Evolutionary conservation across 179 eudicot genomes (phyloP), one percentile per base, ranked within the genome.

Genomic region (Nepenthes alata): DNA sequence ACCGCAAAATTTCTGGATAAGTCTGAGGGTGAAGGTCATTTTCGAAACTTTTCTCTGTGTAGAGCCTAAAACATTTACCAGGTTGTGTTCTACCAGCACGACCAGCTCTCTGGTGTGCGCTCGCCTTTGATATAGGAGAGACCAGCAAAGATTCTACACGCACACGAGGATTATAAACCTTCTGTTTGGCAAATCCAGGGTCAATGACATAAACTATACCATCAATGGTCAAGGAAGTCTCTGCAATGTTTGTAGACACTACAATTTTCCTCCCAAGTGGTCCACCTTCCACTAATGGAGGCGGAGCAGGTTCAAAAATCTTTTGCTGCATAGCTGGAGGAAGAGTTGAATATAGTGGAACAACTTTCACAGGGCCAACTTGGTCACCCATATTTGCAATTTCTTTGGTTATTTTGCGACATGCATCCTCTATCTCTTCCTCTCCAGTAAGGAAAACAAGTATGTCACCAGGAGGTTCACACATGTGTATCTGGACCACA

Each of bases 31-130:
- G 84, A 67, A 93, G 98, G 74, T 89, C 98, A 38, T 77, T 80
- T 35, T 89, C 66, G 64, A 93, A 93, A 79, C 98, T 93, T 68
- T 73, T 89, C 56, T 93, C 98, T 0, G 98, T 89, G 67, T 89
- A 93, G 0, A 93, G 84, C 80, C 96, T 81, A 55, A 81, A 93
- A 67, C 98, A 93, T 82, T 89, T 93, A 16, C 98, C 98, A 3
- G 98, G 98, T 65, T 93, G 96, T n/a, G 98, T 93, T 85, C 98
- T 83, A 77, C 98, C 98, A 50, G 98, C 98, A 81, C 96, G 95
- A 67, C 98, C 98, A 37, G 98, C 83, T 63, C 98, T 81, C 61
- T 93, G 96, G 68, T 89, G 98, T 13, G 98, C 98, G 75, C 98
- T 89, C 16, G 98, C 98, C 85, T 85, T 93, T 4, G 98, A 93